A percentile compares a stretch with the other conserved stretches of the same genome.
Evolutionary conservation across 768 basidiomycete genomes (phyloP).

Genomic region (Kwoniella sp.): DNA sequence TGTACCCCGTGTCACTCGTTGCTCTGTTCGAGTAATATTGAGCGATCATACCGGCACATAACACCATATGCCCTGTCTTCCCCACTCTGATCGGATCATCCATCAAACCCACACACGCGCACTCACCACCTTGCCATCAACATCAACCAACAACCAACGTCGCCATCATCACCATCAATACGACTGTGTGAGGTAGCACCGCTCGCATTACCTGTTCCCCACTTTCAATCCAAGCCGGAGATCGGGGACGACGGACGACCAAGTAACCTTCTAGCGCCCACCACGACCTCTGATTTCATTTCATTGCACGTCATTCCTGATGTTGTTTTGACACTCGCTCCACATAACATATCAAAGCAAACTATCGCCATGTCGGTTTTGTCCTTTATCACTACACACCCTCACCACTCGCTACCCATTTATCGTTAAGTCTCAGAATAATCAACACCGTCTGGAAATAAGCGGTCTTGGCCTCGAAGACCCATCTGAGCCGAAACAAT

Average conservation of each 20-base stretch:
- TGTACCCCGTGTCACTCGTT: not conserved
- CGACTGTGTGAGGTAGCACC: no score
- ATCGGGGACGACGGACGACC: no score
- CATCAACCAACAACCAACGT: not conserved
- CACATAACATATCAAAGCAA: not conserved
- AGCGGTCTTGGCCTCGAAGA: no score
- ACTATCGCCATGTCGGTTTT: not conserved
- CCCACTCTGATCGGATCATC: slow-evolving; percentile 1
- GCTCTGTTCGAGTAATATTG: not conserved
- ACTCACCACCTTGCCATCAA: not conserved
- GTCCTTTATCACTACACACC: not conserved
- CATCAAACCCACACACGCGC: not conserved
- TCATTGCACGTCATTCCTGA: no score
- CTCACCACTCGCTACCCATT: not conserved
- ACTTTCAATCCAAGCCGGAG: no score
- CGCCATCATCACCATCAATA: no score
- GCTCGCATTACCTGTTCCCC: no score
- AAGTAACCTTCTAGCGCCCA: no score
- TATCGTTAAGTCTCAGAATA: not conserved
- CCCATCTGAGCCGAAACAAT: not conserved
- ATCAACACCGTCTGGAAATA: no score
- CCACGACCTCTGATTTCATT: not conserved
- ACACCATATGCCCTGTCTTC: not conserved
- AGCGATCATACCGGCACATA: not conserved
- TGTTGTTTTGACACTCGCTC: no score